phyloP scores from a whole-genome alignment of 228 moss, liverwort and hornwort species.

The Sphagnum magellanicum region DNA sequence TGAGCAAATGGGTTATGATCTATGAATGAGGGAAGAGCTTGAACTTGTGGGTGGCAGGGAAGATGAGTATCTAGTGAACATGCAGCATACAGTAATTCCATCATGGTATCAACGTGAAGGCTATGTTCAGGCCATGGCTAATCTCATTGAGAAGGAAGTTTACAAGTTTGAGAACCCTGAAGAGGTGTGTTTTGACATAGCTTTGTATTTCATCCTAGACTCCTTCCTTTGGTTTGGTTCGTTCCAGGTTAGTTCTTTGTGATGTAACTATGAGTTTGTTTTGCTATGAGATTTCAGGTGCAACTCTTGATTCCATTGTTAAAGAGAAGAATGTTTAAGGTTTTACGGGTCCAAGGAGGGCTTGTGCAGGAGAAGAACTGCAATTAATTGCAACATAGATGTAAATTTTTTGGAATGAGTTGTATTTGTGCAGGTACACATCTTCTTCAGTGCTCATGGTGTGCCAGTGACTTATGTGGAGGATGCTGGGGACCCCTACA shows the following conservation, averaged over 20 bases:
- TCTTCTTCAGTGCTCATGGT: conserved; percentile 99
- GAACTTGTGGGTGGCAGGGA: conserved; percentile 43
- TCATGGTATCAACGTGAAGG: conserved; percentile 98
- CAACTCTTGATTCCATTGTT: background rate
- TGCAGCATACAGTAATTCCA: conserved; percentile 99
- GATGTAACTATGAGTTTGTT: background rate
- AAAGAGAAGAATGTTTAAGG: background rate
- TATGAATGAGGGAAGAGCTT: background rate
- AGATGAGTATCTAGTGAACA: conserved; percentile 97
- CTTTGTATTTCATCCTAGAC: background rate
- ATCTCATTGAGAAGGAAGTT: conserved; percentile 85
- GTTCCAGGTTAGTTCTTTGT: no score
- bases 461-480: conserved; percentile 98
- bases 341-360: background rate
- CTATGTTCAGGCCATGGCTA: conserved; percentile 95
- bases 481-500: conserved; percentile 98
- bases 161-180: conserved; percentile 80
- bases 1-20: no score
- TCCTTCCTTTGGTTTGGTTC: background rate
- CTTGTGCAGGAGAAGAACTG: no score
- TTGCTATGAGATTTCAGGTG: background rate
- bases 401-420: no score
- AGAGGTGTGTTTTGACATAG: conserved; percentile 39
- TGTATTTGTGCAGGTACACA: conserved; percentile 60
- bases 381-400: no score